Percentiles rank a stretch among this genome's conserved stretches.
Evolutionary conservation across 169 alveolate genomes (phyloP).

Genomic region (Babesia caballi): DNA sequence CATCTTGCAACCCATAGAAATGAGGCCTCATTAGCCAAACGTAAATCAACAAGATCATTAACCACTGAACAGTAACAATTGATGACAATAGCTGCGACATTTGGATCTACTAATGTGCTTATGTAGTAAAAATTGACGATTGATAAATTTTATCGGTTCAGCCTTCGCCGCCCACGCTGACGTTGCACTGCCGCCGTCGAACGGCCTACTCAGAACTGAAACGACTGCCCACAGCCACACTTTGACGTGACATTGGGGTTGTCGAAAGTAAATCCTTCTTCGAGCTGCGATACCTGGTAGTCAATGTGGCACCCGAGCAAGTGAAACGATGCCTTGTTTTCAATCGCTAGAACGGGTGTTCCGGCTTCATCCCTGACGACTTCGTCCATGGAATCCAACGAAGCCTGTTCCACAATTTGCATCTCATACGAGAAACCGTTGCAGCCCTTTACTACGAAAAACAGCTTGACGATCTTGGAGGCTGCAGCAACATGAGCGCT

Average conservation of each 20-base stretch:
- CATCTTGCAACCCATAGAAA: too few relatives aligned
- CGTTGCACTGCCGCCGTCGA: too few relatives aligned
- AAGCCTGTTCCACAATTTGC: slow-evolving; percentile 35
- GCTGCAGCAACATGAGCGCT: slow-evolving; percentile 2
- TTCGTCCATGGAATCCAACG: slow-evolving; percentile 58
- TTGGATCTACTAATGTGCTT: too few relatives aligned
- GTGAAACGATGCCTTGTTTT: slow-evolving; percentile 62
- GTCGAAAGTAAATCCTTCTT: slow-evolving; percentile 57
- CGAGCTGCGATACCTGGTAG: slow-evolving; percentile 33
- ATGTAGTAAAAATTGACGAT: too few relatives aligned
- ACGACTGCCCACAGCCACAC: slow-evolving; percentile 66
- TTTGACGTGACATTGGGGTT: slow-evolving; percentile 66
- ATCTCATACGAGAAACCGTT: slow-evolving; percentile 62
- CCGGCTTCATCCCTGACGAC: slow-evolving; percentile 33
- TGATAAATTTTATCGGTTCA: too few relatives aligned
- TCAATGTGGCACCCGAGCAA: slow-evolving; percentile 56
- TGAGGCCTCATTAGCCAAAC: too few relatives aligned
- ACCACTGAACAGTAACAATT: too few relatives aligned
- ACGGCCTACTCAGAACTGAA: neutral
- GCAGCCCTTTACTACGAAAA: slow-evolving; percentile 55
- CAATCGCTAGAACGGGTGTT: slow-evolving; percentile 45
- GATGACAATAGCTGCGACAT: too few relatives aligned
- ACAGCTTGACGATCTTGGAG: slow-evolving; percentile 39
- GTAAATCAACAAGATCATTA: too few relatives aligned
- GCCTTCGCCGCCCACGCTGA: too few relatives aligned